These are phyloP conservation scores for Solanum raphanifolium DNA, from an alignment of 257 asterid species.

Conservation along the genomic window DNA sequence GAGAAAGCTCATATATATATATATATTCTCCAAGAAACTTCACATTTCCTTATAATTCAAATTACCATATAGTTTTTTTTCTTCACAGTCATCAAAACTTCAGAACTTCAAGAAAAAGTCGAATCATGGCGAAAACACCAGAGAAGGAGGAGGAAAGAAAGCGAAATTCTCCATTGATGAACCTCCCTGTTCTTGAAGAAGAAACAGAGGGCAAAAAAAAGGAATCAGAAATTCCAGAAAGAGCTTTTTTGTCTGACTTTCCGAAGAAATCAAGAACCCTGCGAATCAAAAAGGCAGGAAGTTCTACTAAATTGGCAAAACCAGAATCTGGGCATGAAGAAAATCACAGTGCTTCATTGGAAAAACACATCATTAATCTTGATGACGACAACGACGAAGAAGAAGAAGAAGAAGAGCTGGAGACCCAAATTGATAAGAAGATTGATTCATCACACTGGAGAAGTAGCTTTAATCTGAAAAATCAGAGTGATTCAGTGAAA, in stretches of 20 bases:
- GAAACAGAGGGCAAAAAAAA: background rate
- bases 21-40: background rate
- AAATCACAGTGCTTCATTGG: background rate
- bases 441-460: background rate
- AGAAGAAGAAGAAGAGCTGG: background rate
- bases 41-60: background rate
- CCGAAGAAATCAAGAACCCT: background rate
- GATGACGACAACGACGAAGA: background rate
- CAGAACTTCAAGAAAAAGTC: background rate
- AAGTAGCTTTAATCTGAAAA: too few relatives aligned
- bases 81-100: background rate
- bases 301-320: background rate
- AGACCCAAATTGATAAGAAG: background rate
- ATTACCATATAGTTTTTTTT: background rate
- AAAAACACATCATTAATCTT: background rate
- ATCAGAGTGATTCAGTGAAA: background rate
- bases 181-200: background rate
- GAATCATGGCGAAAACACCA: background rate
- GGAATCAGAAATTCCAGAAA: background rate
- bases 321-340: background rate
- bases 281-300: background rate
- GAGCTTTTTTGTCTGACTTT: background rate
- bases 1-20: background rate
- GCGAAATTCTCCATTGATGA: background rate
- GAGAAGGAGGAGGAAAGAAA: background rate